Conservation (phyloP, 2,329 filamentous ascomycete species). For the Xylaria sp. region DNA sequence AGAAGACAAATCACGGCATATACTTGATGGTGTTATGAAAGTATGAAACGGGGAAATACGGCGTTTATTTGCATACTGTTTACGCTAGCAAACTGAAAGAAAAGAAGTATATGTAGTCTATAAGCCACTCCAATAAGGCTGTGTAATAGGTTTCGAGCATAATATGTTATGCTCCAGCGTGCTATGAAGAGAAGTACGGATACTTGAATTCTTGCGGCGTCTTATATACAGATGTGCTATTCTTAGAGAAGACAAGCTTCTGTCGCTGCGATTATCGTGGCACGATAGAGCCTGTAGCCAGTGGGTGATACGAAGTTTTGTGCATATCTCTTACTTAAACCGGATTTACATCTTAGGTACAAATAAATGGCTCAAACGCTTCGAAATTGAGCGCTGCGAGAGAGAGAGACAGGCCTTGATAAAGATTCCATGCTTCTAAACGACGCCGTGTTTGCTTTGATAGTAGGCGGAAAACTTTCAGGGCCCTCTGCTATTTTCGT, state of each 20-base stretch:
- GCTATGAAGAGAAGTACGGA: neutral
- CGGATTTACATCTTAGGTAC: too few relatives aligned
- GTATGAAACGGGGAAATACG: neutral
- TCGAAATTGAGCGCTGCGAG: neutral
- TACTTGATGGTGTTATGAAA: slow-evolving; percentile 2
- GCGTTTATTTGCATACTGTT: slow-evolving; percentile 22
- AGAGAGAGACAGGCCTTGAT: too few relatives aligned
- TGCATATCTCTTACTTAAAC: too few relatives aligned
- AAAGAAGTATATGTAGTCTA: neutral
- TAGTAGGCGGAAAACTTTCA: too few relatives aligned
- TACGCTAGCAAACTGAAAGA: neutral
- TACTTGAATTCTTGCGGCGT: neutral
- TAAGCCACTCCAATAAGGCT: neutral
- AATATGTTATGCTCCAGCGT: neutral
- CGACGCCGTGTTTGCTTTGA: too few relatives aligned
- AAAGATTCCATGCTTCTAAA: neutral
- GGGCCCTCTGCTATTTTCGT: too few relatives aligned
- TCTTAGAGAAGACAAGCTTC: neutral
- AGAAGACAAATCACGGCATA: neutral
- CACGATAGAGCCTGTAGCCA: too few relatives aligned
- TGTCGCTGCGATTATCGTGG: neutral
- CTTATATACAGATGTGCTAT: neutral
- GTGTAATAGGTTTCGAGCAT: neutral
- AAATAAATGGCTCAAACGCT: neutral
- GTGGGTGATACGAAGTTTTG: too few relatives aligned